Evolutionary conservation across 2,329 filamentous ascomycete species (phyloP), one percentile per base, ranked within the genome.

Genomic region (Sporothrix humicola): DNA sequence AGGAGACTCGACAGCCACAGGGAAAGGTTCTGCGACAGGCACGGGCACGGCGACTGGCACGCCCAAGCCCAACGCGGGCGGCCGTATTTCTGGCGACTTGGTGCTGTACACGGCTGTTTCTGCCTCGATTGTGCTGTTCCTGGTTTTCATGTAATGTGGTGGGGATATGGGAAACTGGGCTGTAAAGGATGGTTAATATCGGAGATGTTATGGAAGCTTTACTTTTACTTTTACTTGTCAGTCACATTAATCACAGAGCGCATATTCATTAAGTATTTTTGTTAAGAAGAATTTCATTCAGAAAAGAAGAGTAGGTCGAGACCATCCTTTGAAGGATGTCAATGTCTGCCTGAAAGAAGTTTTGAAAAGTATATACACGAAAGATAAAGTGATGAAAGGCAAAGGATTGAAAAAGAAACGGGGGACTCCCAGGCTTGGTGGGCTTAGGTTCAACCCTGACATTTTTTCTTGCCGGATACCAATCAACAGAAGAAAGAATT

Each of bases 331-430:
- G 13, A 46, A 9, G 20, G 42, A 66, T 37, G 31, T 37, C 7
- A 7, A 7, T 66, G 61, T 17, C 61, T 48, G 61, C 61, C 61
- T 37, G 5, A 37, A 17, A 48, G 42, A 66, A 65, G 31, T 7
- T 37, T 37, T 37, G 31, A 48, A 23, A 66, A 66, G 42, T 66
- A 66, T 66, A 15, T 66, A 66, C 61, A 66, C 3, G 61, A 66
- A 66, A 26, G 61, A 48, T 20, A 66, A 26, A 65, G 31, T 31
- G 31, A 31, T 66, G 61, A 48, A 26, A 17, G 61, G 20, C 42
- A 23, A 48, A 17, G 9, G 31, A 3, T 46, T 2, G 37, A 20
- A n/a, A 63, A 65, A 65, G n/a, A 26, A 48, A 44, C 59, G 37
- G 61, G 61, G 61, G 42, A 66, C 61, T 66, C 42, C 42, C 5